Percentiles rank a stretch among this genome's conserved stretches.
These are phyloP conservation scores for Rutstroemia sp. DNA, from an alignment of 2,329 filamentous ascomycete genomes.

Conservation along the genomic window DNA sequence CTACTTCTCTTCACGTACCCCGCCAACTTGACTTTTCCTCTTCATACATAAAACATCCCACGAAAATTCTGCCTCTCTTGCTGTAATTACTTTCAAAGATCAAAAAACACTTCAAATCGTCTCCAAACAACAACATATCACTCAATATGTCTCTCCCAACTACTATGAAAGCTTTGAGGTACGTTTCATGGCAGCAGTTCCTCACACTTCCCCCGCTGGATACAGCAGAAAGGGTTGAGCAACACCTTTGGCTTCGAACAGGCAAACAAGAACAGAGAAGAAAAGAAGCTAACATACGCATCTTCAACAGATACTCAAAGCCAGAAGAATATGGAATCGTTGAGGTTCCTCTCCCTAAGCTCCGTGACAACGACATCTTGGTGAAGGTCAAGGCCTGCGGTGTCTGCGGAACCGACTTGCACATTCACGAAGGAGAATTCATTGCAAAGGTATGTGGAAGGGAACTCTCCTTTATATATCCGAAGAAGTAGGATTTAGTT, in stretches of 20 bases:
- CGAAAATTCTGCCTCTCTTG: neutral
- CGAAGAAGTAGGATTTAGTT: neutral
- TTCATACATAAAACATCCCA: neutral
- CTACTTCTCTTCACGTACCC: no score
- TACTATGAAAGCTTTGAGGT: slow-evolving; percentile 54
- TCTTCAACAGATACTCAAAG: slow-evolving; percentile 46
- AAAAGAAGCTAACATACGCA: neutral
- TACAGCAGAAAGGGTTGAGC: neutral
- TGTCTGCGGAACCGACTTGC: slow-evolving; percentile 43
- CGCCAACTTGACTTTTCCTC: neutral
- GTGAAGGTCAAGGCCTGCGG: slow-evolving; percentile 62
- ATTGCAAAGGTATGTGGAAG: slow-evolving; percentile 39
- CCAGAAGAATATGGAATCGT: slow-evolving; percentile 54
- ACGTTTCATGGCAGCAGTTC: slow-evolving; percentile 23
- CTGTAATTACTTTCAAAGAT: neutral
- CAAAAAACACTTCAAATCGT: neutral
- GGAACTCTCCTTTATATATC: slow-evolving; percentile 15
- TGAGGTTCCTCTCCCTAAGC: slow-evolving; percentile 49
- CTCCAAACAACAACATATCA: slow-evolving; percentile 5
- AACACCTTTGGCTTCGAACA: neutral
- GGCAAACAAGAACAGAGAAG: neutral
- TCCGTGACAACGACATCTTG: slow-evolving; percentile 30
- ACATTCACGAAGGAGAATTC: slow-evolving; percentile 65
- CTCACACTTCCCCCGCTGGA: neutral
- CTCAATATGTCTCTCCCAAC: slow-evolving; percentile 32